Percentiles rank a stretch among this genome's conserved stretches.
Conservation (phyloP, 345 rosid genomes). For the Populus tremula region DNA sequence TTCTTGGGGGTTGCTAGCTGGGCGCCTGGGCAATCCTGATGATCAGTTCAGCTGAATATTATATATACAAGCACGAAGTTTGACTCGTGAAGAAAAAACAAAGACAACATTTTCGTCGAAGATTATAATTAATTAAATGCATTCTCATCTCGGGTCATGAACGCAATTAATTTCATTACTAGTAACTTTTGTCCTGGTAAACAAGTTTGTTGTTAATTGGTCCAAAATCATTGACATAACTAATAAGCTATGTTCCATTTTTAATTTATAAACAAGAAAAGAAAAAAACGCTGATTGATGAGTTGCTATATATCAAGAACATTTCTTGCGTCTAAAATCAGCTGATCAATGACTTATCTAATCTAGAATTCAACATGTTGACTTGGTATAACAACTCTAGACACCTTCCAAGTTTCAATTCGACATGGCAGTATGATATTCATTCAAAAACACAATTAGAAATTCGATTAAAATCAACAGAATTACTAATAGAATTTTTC, state of each 20-base stretch:
- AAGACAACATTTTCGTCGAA: neutral
- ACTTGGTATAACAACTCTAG: too few relatives aligned
- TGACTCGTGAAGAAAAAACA: neutral
- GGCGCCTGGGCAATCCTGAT: neutral
- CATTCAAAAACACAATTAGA: rapidly evolving
- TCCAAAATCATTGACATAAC: too few relatives aligned
- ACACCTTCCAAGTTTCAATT: too few relatives aligned
- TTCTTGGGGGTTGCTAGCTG: neutral
- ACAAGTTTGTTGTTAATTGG: too few relatives aligned
- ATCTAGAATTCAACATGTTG: too few relatives aligned
- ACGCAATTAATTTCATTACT: neutral
- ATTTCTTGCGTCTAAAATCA: neutral
- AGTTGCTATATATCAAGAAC: neutral
- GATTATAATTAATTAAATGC: neutral
- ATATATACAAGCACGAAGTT: neutral
- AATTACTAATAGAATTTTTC: too few relatives aligned
- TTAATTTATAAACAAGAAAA: too few relatives aligned
- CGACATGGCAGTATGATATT: neutral
- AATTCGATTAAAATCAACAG: too few relatives aligned
- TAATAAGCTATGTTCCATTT: too few relatives aligned
- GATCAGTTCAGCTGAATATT: neutral
- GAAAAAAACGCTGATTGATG: neutral
- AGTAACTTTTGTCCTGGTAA: neutral
- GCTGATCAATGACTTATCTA: neutral
- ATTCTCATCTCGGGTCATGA: neutral